A percentile compares a stretch with the other conserved stretches of the same genome.
phyloP scores from a whole-genome alignment of 2,329 filamentous ascomycete species.

The Ceratocystis harringtonii region DNA sequence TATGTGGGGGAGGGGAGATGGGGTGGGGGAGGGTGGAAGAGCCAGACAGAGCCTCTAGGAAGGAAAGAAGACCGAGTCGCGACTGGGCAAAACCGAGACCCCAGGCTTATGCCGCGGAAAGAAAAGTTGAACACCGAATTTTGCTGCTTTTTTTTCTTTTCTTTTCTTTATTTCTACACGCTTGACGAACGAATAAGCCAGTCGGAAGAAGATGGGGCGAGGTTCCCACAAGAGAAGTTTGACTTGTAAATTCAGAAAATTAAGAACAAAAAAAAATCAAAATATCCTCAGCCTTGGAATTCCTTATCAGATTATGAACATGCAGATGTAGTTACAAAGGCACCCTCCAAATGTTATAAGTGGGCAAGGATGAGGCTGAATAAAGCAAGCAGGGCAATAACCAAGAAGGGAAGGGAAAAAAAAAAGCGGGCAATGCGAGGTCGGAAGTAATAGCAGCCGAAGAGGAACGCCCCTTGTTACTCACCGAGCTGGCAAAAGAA shows the following conservation, averaged over 20 bases:
- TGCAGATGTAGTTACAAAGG: background rate
- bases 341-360: background rate
- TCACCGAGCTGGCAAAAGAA: background rate
- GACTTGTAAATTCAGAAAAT: background rate
- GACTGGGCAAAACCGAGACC: background rate
- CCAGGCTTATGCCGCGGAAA: background rate
- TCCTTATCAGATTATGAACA: background rate
- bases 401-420: background rate
- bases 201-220: too few relatives aligned
- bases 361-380: background rate
- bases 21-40: background rate
- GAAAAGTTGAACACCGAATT: too few relatives aligned
- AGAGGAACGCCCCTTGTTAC: background rate
- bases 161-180: too few relatives aligned
- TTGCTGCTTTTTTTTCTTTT: too few relatives aligned
- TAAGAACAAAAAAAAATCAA: background rate
- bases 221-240: too few relatives aligned
- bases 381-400: background rate
- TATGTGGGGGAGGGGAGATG: conserved; percentile 13
- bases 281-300: background rate
- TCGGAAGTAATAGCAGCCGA: background rate
- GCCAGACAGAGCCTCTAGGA: background rate
- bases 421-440: background rate
- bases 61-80: background rate
- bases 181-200: too few relatives aligned